These are phyloP conservation scores for Nannochloropsis gaditana DNA, from an alignment of 108 stramenopile genomes.

Conservation along the genomic window DNA sequence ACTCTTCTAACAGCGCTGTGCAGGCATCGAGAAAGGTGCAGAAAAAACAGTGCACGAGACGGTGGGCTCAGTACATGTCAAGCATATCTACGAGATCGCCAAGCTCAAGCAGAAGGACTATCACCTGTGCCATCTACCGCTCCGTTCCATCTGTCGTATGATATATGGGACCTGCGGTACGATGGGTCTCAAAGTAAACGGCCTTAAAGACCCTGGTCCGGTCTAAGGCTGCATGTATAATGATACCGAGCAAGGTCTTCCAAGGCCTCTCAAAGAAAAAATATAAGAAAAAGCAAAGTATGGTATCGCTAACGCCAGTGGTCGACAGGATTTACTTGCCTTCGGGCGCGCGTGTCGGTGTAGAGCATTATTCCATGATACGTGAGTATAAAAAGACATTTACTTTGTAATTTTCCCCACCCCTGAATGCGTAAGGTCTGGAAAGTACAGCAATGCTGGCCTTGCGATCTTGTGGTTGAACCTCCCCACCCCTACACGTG, in stretches of 20 bases:
- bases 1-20: slow-evolving; percentile 50
- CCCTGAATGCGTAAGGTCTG: too few relatives aligned
- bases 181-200: slow-evolving; percentile 41
- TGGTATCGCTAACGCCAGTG: too few relatives aligned
- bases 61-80: slow-evolving; percentile 36
- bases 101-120: slow-evolving; percentile 48
- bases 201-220: not conserved
- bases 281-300: not conserved
- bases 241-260: not conserved
- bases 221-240: not conserved
- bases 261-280: not conserved
- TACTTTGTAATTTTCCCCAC: too few relatives aligned
- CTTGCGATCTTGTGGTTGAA: too few relatives aligned
- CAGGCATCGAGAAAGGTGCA: slow-evolving; percentile 47
- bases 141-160: slow-evolving; percentile 45
- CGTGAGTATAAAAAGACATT: too few relatives aligned
- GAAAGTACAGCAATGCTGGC: too few relatives aligned
- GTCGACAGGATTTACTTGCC: too few relatives aligned
- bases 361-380: too few relatives aligned
- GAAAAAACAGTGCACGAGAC: slow-evolving; percentile 22
- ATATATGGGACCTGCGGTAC: slow-evolving; percentile 36
- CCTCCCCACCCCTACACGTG: too few relatives aligned
- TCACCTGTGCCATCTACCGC: slow-evolving; percentile 38
- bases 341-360: too few relatives aligned
- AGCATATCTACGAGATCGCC: slow-evolving; percentile 55